phyloP scores from a whole-genome alignment of 1,139 yeast genomes.

The Lodderomyces parapsilosis region DNA sequence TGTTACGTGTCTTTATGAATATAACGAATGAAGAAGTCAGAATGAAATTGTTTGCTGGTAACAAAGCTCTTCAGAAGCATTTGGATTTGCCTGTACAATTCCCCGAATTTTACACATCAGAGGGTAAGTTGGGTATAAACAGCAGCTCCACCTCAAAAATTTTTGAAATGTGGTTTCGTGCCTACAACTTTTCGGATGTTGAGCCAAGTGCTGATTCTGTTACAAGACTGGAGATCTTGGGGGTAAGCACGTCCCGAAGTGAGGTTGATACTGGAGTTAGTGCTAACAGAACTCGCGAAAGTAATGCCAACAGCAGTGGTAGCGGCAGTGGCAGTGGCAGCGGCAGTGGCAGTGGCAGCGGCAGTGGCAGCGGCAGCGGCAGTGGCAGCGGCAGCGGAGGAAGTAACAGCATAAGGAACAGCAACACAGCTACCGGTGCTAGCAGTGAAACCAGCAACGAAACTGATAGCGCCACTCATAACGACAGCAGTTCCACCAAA shows the following conservation, averaged over 20 bases:
- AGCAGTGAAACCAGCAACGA: not conserved
- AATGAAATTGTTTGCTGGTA: conserved; percentile 1
- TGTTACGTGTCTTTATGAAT: conserved; percentile 6
- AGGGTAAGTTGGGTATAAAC: conserved; percentile 6
- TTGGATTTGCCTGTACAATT: conserved; percentile 8
- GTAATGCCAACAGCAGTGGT: not conserved
- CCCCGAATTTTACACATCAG: conserved; percentile 8
- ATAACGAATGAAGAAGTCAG: not conserved
- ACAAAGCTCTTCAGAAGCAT: conserved; percentile 7
- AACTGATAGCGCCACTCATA: not conserved
- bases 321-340: not conserved
- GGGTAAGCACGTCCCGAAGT: too few relatives aligned
- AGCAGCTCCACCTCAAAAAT: not conserved
- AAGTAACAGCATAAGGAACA: not conserved
- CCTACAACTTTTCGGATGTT: conserved; percentile 6
- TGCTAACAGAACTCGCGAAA: not conserved
- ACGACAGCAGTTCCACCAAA: not conserved
- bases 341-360: not conserved
- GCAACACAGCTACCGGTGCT: not conserved
- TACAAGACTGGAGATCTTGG: too few relatives aligned
- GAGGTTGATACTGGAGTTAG: too few relatives aligned
- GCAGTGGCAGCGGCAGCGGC: not conserved
- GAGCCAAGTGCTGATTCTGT: too few relatives aligned
- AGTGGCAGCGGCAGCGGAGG: not conserved
- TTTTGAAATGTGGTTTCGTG: conserved; percentile 11